Conservation (phyloP, 371 early-diverging fungal species). For the Apophysomyces ossiformis region DNA sequence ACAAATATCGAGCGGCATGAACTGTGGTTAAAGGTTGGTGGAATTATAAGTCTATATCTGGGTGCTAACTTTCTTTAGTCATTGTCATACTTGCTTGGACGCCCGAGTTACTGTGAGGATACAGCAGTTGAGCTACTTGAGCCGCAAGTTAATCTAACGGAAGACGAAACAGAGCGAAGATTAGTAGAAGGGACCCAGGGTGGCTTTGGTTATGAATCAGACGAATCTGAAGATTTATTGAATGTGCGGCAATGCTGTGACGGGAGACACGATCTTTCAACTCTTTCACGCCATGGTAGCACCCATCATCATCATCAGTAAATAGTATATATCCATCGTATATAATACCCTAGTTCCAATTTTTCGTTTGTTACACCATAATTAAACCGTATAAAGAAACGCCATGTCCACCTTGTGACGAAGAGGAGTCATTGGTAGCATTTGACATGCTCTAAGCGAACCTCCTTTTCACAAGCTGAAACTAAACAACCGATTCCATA, state of each 20-base stretch:
- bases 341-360: not conserved
- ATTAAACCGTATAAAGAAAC: too few species aligned
- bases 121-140: slow-evolving; percentile 3
- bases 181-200: slow-evolving; percentile 5
- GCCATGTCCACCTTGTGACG: too few species aligned
- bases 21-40: slow-evolving; percentile 58
- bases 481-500: too few species aligned
- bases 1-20: slow-evolving; percentile 69
- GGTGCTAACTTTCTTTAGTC: slow-evolving; percentile 23
- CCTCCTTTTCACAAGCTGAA: too few species aligned
- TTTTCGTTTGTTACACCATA: too few species aligned
- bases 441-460: too few species aligned
- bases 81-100: slow-evolving; percentile 28
- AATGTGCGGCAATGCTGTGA: slow-evolving; percentile 47
- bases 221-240: slow-evolving; percentile 40
- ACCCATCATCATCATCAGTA: slow-evolving; percentile 5
- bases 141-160: not conserved
- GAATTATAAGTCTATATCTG: not conserved
- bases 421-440: too few species aligned
- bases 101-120: slow-evolving; percentile 21
- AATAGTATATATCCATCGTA: not conserved
- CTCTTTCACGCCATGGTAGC: slow-evolving; percentile 21
- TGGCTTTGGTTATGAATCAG: slow-evolving; percentile 28
- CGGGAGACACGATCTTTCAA: slow-evolving; percentile 45
- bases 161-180: slow-evolving; percentile 6